A percentile compares a stretch with the other conserved stretches of the same genome.
phyloP scores from a whole-genome alignment of 495 filamentous ascomycete genomes.

The Polyplosphaeria fusca region DNA sequence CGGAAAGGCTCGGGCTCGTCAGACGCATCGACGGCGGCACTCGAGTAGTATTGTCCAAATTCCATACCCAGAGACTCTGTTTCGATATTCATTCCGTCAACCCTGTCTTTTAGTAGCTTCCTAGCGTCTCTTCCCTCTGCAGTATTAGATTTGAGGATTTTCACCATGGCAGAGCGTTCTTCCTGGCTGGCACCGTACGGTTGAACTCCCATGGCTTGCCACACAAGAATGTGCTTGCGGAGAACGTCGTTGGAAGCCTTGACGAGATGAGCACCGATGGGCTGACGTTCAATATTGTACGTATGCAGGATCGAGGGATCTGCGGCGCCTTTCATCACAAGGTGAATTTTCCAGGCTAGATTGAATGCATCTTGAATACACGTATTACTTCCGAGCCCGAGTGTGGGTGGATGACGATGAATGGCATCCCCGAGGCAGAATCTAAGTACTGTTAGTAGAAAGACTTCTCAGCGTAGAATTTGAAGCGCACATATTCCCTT shows the following conservation, averaged over 20 bases:
- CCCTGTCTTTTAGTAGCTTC: conserved; percentile 37
- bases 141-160: not conserved
- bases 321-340: conserved; percentile 39
- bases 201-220: conserved; percentile 47
- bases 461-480: conserved; percentile 19
- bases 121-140: conserved; percentile 41
- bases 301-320: conserved; percentile 45
- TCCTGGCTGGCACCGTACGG: conserved; percentile 32
- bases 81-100: conserved; percentile 47
- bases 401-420: conserved; percentile 52
- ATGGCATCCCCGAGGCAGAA: conserved; percentile 55
- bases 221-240: conserved; percentile 46
- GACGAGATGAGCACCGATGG: conserved; percentile 48
- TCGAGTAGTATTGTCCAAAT: conserved; percentile 54
- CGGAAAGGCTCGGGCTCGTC: conserved; percentile 28
- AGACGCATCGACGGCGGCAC: conserved; percentile 25
- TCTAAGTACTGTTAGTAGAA: conserved; percentile 23
- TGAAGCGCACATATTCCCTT: conserved; percentile 29
- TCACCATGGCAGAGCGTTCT: not conserved
- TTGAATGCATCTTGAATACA: conserved; percentile 57
- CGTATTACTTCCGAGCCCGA: conserved; percentile 53
- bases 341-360: conserved; percentile 56
- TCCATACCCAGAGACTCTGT: conserved; percentile 50
- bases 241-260: conserved; percentile 49
- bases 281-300: conserved; percentile 52